These are phyloP conservation scores for Babesia divergens DNA, from an alignment of 169 alveolate species.

Conservation along the genomic window DNA sequence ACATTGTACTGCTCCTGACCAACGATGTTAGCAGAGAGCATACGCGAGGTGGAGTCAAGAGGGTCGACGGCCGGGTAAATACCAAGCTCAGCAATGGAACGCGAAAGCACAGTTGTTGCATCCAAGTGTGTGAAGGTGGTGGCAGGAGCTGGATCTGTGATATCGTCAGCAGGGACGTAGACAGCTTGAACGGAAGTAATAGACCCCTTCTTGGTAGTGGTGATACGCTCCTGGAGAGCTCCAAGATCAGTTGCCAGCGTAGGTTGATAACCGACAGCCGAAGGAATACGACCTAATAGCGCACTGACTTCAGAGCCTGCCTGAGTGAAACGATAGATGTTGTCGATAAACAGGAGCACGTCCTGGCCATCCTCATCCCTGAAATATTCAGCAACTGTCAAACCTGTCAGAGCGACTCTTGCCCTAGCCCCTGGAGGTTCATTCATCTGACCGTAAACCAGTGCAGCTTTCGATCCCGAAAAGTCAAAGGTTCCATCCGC, in stretches of 20 bases:
- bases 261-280: conserved; percentile 98
- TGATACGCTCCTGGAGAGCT: conserved; percentile 92
- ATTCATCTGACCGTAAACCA: conserved; percentile 98
- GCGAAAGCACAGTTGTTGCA: conserved; percentile 95
- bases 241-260: conserved; percentile 98
- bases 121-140: conserved; percentile 97
- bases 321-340: conserved; percentile 94
- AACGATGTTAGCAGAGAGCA: conserved; percentile 91
- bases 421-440: conserved; percentile 99
- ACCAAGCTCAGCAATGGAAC: conserved; percentile 95
- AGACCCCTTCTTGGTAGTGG: conserved; percentile 96
- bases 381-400: conserved; percentile 98
- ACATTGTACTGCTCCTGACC: conserved; percentile 91
- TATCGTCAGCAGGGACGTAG: conserved; percentile 98
- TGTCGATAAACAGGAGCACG: conserved; percentile 93
- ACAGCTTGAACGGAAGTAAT: conserved; percentile 98
- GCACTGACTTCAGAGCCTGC: conserved; percentile 98
- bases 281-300: conserved; percentile 93
- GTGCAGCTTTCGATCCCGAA: conserved; percentile 94
- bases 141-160: conserved; percentile 99
- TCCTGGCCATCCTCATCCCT: conserved; percentile 96
- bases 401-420: conserved; percentile 95
- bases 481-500: conserved; percentile 78
- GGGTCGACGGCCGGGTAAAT: conserved; percentile 99
- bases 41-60: conserved; percentile 92